Evolutionary conservation across 768 basidiomycete genomes (phyloP).

Genomic region (Clavaria fumosa): DNA sequence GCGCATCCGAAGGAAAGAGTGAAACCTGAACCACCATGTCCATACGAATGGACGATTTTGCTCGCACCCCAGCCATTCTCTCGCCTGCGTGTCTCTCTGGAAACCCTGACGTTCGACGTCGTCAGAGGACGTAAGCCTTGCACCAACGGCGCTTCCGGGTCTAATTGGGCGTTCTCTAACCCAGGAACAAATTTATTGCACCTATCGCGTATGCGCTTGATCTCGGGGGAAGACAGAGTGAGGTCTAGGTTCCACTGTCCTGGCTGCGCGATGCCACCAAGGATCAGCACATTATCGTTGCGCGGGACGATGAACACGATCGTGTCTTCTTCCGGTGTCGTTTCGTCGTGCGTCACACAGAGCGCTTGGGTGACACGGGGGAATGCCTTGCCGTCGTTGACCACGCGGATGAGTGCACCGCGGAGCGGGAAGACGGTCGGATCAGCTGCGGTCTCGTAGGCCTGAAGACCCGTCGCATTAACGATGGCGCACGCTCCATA

Average conservation of each 20-base stretch:
- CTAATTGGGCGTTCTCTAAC: slow-evolving; percentile 15
- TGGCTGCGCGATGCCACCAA: slow-evolving; percentile 19
- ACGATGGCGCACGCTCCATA: slow-evolving; percentile 20
- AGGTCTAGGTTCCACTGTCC: slow-evolving; percentile 14
- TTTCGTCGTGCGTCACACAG: slow-evolving; percentile 20
- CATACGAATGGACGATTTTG: slow-evolving; percentile 16
- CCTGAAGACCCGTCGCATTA: slow-evolving; percentile 22
- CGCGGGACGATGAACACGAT: slow-evolving; percentile 23
- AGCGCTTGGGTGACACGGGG: slow-evolving; percentile 20
- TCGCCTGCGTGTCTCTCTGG: slow-evolving; percentile 13
- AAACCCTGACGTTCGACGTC: slow-evolving; percentile 16
- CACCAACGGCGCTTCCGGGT: slow-evolving; percentile 13
- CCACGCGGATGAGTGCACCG: slow-evolving; percentile 22
- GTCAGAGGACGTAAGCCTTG: slow-evolving; percentile 19
- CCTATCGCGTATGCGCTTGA: slow-evolving; percentile 17
- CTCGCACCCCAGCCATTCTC: slow-evolving; percentile 9
- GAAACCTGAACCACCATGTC: slow-evolving; percentile 17
- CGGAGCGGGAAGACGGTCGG: slow-evolving; percentile 21
- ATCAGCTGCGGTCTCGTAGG: slow-evolving; percentile 20
- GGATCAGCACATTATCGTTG: slow-evolving; percentile 22
- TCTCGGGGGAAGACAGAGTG: slow-evolving; percentile 16
- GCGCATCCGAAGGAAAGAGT: slow-evolving; percentile 16
- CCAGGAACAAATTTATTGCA: slow-evolving; percentile 17
- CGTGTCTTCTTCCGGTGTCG: slow-evolving; percentile 16
- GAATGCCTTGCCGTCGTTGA: slow-evolving; percentile 23